Conservation (phyloP, 1,284 basidiomycete species). For the Trichosporon ovoides region DNA sequence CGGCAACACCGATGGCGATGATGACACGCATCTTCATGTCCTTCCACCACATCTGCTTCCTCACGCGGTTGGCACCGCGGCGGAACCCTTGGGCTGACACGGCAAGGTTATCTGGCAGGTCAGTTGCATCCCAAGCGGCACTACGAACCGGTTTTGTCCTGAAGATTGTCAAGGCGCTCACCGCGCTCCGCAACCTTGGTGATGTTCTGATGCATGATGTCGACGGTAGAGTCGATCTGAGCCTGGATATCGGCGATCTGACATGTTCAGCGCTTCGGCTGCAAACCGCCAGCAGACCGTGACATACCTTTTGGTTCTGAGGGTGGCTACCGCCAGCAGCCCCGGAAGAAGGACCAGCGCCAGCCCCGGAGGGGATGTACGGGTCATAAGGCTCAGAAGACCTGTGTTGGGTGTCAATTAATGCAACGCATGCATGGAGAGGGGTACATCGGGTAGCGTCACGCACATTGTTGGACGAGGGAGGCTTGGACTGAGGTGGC, state of each 20-base stretch:
- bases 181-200: constrained; percentile 84
- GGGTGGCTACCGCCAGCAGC: constrained; percentile 16
- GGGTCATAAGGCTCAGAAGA: constrained; percentile 83
- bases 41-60: constrained; percentile 93
- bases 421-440: not conserved
- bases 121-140: not conserved
- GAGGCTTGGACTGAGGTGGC: too few relatives aligned
- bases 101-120: constrained; percentile 75
- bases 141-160: constrained; percentile 91
- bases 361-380: constrained; percentile 75
- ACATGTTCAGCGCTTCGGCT: not conserved
- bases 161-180: constrained; percentile 85
- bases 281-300: not conserved
- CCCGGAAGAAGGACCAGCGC: constrained; percentile 40
- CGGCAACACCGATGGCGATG: constrained; percentile 76
- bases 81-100: constrained; percentile 99
- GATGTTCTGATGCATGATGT: constrained; percentile 97
- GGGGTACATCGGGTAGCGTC: not conserved
- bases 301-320: constrained; percentile 58
- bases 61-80: constrained; percentile 90
- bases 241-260: constrained; percentile 85
- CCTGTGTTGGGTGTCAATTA: constrained; percentile 23
- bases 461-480: not conserved
- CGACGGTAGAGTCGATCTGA: constrained; percentile 91
- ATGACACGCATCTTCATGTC: constrained; percentile 71